Evolutionary conservation across 176 grass and related monocot genomes (phyloP), one percentile per base, ranked within the genome.

Genomic region (Stipa capillata): DNA sequence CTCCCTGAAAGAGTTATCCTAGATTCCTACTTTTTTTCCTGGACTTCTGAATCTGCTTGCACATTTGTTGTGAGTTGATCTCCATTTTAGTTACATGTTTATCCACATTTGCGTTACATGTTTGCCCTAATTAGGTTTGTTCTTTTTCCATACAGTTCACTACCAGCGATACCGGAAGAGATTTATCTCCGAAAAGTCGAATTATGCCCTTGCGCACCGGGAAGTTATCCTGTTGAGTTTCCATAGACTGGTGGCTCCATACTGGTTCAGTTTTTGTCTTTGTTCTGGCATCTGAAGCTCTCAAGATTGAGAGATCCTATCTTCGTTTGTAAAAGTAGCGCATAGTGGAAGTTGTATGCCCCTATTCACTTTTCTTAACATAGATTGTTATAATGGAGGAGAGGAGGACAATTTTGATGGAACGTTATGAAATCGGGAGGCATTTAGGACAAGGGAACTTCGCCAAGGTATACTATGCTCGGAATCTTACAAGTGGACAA

Each of bases 381-480:
- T 27, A 84, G 40, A 73, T 67, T 42, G 50, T 56, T 74, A 61
- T n/a, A 53, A 88, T 89, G 90, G 86, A 79, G 3, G 65, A 77
- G 47, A 51, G 80, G 63, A 69, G 80, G 63, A 69, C 18, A 9
- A 83, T 92, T 68, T 75, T 92, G 75, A 83, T 92, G 86, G 54
- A 65, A 1, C 80, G 75, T 7, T 92, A 86, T 28, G 86, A 92
- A 76, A 74, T 89, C 1, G 90, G 90, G 65, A 83, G 72, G 64
- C 58, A 77, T 20, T 51, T 92, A 34, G 90, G 86, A 29, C 86
- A 89, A 51, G 90, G 90, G 12, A 84, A 75, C 58, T 84, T 89
- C 72, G 90, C 90, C 0, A 86, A 89, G 80, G 90, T 92, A 8
- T 89, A 81, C 50, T 76, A 77, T 68, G 86, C 86, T 29, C 76